These are phyloP conservation scores for Poa annua DNA, from an alignment of 176 grass and related monocot genomes.

Conservation along the genomic window DNA sequence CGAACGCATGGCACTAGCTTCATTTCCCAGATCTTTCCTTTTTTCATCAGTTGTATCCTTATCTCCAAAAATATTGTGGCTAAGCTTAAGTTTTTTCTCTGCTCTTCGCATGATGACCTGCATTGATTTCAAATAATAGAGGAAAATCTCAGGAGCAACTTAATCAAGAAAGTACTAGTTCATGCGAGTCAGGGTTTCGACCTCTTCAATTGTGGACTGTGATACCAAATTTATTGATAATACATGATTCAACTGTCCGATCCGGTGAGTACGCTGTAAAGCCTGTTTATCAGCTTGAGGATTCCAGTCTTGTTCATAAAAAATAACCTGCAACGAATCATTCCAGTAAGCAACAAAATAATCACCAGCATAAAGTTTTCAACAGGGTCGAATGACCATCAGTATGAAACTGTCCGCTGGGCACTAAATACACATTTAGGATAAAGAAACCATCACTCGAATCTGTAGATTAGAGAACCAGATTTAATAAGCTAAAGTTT, in stretches of 20 bases:
- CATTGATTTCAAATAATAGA: conserved; percentile 26
- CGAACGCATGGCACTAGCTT: conserved; percentile 73
- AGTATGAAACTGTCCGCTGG: conserved; percentile 6
- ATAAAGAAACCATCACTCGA: conserved; percentile 25
- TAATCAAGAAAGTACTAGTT: conserved; percentile 24
- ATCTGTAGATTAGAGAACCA: conserved; percentile 18
- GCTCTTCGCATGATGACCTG: conserved; percentile 98
- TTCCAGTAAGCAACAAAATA: conserved; percentile 27
- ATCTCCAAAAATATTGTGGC: conserved; percentile 71
- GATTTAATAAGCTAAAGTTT: conserved; percentile 31
- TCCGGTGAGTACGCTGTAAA: conserved; percentile 93
- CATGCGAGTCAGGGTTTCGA: conserved; percentile 38
- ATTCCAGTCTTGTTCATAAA: conserved; percentile 99
- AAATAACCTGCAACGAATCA: conserved; percentile 73
- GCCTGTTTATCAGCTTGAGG: conserved; percentile 97
- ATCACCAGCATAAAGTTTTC: conserved; percentile 34
- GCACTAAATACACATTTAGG: conserved; percentile 28
- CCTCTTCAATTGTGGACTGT: conserved; percentile 89
- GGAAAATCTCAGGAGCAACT: conserved; percentile 30
- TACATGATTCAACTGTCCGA: conserved; percentile 94
- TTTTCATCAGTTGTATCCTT: conserved; percentile 51
- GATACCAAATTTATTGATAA: conserved; percentile 93
- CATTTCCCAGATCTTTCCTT: conserved; percentile 56
- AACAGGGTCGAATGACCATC: conserved; percentile 27
- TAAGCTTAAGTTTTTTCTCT: conserved; percentile 85